Evolutionary conservation across 2,329 filamentous ascomycete species (phyloP).

Genomic region (Pyricularia pennisetigena): DNA sequence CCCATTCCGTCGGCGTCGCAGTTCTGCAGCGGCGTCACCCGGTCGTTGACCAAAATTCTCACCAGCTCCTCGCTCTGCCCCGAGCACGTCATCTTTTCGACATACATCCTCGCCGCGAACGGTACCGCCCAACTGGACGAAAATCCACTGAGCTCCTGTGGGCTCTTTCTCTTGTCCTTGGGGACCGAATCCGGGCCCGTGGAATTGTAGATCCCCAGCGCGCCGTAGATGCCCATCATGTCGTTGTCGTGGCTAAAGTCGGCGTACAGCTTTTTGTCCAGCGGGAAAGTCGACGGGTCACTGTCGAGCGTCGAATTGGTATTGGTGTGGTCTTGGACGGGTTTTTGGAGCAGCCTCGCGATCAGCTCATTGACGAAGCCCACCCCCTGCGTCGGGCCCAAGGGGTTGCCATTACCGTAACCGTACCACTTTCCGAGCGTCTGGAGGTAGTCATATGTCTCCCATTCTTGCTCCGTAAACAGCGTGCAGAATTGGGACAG

Average conservation of each 20-base stretch:
- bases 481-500: slow-evolving; percentile 66
- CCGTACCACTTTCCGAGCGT: slow-evolving; percentile 79
- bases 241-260: slow-evolving; percentile 92
- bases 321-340: slow-evolving; percentile 63
- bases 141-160: slow-evolving; percentile 53
- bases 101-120: slow-evolving; percentile 71
- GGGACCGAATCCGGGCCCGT: slow-evolving; percentile 40
- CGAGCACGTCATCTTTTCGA: slow-evolving; percentile 74
- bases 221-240: slow-evolving; percentile 67
- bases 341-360: slow-evolving; percentile 59
- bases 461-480: slow-evolving; percentile 67
- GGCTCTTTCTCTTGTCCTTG: slow-evolving; percentile 36
- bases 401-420: slow-evolving; percentile 63
- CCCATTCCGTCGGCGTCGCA: slow-evolving; percentile 64
- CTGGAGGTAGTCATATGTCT: slow-evolving; percentile 70
- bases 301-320: slow-evolving; percentile 71
- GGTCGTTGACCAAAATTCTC: slow-evolving; percentile 73
- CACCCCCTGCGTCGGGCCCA: slow-evolving; percentile 77
- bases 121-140: slow-evolving; percentile 72
- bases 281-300: slow-evolving; percentile 60
- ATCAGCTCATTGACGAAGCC: slow-evolving; percentile 85
- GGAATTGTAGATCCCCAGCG: slow-evolving; percentile 67
- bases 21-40: slow-evolving; percentile 60
- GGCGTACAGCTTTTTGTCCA: slow-evolving; percentile 61
- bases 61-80: slow-evolving; percentile 57